Conservation (phyloP, 2,329 filamentous ascomycete genomes). For the Cladophialophora psammophila region DNA sequence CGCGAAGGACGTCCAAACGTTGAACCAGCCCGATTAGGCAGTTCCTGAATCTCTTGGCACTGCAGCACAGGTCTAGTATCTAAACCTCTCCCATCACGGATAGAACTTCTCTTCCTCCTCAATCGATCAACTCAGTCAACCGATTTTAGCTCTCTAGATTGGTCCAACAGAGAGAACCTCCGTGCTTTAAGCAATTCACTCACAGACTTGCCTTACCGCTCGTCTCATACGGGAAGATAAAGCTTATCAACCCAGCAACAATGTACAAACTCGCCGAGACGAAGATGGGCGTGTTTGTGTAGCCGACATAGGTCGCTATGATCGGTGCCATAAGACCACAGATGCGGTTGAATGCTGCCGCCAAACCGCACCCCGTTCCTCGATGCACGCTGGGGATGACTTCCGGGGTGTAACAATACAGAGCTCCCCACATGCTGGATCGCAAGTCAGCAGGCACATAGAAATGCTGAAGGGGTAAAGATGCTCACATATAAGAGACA, state of each 20-base stretch:
- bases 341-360: slow-evolving; percentile 72
- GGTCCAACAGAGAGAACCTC: background rate
- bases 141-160: no score
- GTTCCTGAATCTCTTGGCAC: no score
- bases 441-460: background rate
- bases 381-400: slow-evolving; percentile 70
- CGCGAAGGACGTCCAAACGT: background rate
- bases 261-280: slow-evolving; percentile 49
- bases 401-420: slow-evolving; percentile 80
- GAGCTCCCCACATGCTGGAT: slow-evolving; percentile 58
- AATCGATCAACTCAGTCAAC: no score
- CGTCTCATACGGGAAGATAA: slow-evolving; percentile 29
- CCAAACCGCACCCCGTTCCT: slow-evolving; percentile 76
- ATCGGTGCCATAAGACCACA: slow-evolving; percentile 78
- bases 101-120: no score
- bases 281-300: slow-evolving; percentile 45
- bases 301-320: slow-evolving; percentile 42
- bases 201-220: slow-evolving; percentile 32
- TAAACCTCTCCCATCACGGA: no score
- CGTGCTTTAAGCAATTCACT: background rate
- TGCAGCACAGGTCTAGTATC: no score
- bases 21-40: no score
- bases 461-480: slow-evolving; percentile 53
- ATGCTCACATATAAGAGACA: slow-evolving; percentile 64
- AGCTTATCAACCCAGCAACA: slow-evolving; percentile 26